Conservation (phyloP, 306 rosid species). For the Sindora glabra region DNA sequence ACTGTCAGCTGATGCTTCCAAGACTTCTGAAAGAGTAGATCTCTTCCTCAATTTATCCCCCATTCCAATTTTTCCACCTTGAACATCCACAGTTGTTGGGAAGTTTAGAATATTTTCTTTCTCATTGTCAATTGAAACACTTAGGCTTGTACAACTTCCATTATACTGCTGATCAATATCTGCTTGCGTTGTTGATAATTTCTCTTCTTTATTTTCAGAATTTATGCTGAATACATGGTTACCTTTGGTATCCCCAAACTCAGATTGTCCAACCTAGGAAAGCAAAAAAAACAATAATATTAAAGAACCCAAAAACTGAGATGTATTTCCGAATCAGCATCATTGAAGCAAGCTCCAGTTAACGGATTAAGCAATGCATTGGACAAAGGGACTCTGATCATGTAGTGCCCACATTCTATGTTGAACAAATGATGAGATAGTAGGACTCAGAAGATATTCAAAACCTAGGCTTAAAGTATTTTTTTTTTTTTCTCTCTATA, state of each 20-base stretch:
- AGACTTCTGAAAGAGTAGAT: constrained; percentile 38
- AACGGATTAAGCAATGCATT: background rate
- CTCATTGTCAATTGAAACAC: constrained; percentile 31
- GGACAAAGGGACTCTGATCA: constrained; percentile 1
- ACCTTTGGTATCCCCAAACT: constrained; percentile 37
- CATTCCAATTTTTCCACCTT: constrained; percentile 30
- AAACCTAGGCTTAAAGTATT: background rate
- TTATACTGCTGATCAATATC: constrained; percentile 33
- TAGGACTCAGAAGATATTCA: background rate
- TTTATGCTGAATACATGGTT: constrained; percentile 25
- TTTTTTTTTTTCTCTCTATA: background rate
- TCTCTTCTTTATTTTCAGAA: constrained; percentile 37
- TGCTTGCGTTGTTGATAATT: constrained; percentile 31
- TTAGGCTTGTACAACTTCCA: constrained; percentile 33
- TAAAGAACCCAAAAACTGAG: constrained; percentile 1
- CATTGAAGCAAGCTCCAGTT: constrained; percentile 1
- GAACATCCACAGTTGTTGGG: constrained; percentile 34
- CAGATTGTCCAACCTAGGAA: constrained; percentile 54
- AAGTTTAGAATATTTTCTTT: constrained; percentile 32
- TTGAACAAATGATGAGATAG: background rate
- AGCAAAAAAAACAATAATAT: constrained; percentile 14
- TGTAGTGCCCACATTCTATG: background rate
- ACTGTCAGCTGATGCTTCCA: constrained; percentile 50
- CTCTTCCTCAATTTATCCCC: constrained; percentile 32
- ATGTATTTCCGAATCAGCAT: background rate